Percentiles rank a stretch among this genome's conserved stretches.
phyloP scores from a whole-genome alignment of 2,329 filamentous ascomycete species.

The Botrytis elliptica region DNA sequence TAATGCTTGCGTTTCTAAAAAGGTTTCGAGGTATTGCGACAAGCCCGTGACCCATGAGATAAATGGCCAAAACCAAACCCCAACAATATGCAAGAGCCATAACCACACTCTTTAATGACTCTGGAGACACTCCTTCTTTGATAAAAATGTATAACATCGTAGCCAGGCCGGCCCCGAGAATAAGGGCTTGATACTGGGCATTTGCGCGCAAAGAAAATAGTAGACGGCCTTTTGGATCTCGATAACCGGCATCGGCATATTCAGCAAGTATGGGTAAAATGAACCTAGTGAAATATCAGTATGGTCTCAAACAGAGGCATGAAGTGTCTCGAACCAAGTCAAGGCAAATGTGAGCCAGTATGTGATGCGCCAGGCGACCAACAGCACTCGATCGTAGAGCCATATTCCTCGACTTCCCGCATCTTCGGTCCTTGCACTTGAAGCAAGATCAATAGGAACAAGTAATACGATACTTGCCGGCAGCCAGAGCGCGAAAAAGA shows the following conservation, averaged over 20 bases:
- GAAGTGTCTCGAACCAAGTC: conserved; percentile 67
- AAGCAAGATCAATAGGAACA: conserved; percentile 93
- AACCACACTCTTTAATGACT: conserved; percentile 75
- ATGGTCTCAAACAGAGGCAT: background rate
- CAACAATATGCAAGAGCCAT: conserved; percentile 96
- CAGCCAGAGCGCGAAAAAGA: conserved; percentile 93
- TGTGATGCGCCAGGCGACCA: conserved; percentile 89
- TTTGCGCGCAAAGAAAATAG: conserved; percentile 85
- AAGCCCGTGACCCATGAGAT: conserved; percentile 95
- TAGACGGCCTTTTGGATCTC: conserved; percentile 77
- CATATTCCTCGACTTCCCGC: conserved; percentile 76
- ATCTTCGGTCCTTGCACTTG: conserved; percentile 72
- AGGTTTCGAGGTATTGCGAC: conserved; percentile 84
- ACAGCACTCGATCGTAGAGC: conserved; percentile 73
- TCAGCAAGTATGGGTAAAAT: conserved; percentile 92
- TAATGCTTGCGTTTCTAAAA: conserved; percentile 76
- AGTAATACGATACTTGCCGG: conserved; percentile 88
- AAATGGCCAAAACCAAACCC: conserved; percentile 88
- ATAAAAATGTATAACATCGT: conserved; percentile 83
- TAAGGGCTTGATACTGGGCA: conserved; percentile 81
- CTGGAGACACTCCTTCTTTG: conserved; percentile 69
- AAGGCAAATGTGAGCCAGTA: conserved; percentile 97
- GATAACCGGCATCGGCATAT: conserved; percentile 91
- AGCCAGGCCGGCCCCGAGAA: conserved; percentile 66
- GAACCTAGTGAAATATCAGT: conserved; percentile 54